Conservation (phyloP, 228 moss, liverwort and hornwort genomes). For the Sphagnum fallax region DNA sequence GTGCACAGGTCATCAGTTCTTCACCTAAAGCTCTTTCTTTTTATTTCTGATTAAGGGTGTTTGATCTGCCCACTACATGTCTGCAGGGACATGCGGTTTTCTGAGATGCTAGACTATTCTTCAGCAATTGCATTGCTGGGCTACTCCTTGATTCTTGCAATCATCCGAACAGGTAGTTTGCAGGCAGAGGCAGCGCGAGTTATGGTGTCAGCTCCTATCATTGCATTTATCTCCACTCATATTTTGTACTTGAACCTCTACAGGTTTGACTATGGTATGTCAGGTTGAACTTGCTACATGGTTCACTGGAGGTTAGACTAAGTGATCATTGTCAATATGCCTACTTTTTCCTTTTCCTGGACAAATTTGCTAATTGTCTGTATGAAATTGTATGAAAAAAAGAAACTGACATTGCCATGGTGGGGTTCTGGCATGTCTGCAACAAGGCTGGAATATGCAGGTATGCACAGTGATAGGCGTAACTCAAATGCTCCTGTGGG, state of each 20-base stretch:
- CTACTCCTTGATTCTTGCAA: slow-evolving; percentile 59
- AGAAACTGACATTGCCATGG: neutral
- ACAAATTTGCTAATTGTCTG: neutral
- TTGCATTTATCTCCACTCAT: slow-evolving; percentile 76
- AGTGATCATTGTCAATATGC: neutral
- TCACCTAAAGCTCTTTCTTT: no score
- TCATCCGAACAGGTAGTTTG: slow-evolving; percentile 61
- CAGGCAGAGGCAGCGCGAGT: slow-evolving; percentile 79
- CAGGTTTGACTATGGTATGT: slow-evolving; percentile 72
- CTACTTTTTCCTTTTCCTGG: neutral
- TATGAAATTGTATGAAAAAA: neutral
- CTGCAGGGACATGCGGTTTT: slow-evolving; percentile 65
- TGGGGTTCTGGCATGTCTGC: neutral
- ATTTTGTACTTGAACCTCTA: slow-evolving; percentile 81
- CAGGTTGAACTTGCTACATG: neutral
- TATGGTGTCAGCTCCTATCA: slow-evolving; percentile 61
- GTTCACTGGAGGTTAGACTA: neutral
- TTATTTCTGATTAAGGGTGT: no score
- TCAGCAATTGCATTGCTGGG: slow-evolving; percentile 65
- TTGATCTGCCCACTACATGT: neutral
- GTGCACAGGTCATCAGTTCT: no score
- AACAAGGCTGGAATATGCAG: slow-evolving; percentile 59
- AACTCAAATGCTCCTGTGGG: slow-evolving; percentile 59
- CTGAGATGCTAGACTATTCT: slow-evolving; percentile 69
- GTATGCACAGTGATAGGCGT: slow-evolving; percentile 58